Evolutionary conservation across 1,284 basidiomycete species (phyloP).

Genomic region (Trametes sp.): DNA sequence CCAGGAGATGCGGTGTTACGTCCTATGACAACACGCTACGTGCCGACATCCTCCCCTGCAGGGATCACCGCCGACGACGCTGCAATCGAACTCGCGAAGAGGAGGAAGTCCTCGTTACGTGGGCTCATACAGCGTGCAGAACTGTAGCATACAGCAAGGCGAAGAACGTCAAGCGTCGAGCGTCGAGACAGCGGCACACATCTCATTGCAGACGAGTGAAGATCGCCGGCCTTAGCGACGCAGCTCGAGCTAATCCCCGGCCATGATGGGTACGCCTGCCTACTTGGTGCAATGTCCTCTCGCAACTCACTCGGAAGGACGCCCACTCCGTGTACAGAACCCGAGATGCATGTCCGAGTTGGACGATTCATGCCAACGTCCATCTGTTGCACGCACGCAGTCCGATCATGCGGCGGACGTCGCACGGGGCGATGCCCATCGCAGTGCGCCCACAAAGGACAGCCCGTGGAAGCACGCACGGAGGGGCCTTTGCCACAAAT

Average conservation of each 20-base stretch:
- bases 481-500: not conserved
- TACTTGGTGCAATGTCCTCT: not conserved
- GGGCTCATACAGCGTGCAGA: not conserved
- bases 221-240: not conserved
- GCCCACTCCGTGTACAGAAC: not conserved
- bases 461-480: not conserved
- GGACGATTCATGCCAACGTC: not conserved
- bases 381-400: not conserved
- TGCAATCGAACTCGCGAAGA: not conserved
- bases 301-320: not conserved
- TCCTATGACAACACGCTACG: not conserved
- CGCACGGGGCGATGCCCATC: not conserved
- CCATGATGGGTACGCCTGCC: not conserved
- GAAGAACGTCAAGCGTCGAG: not conserved
- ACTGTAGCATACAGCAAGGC: not conserved
- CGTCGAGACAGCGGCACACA: not conserved
- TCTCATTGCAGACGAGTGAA: too few relatives aligned
- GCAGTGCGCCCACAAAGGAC: not conserved
- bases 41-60: not conserved
- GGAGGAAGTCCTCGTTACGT: not conserved
- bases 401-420: not conserved
- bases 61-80: not conserved
- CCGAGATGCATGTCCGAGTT: not conserved
- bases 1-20: constrained; percentile 6
- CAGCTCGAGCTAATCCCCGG: not conserved